Evolutionary conservation across 148 eudicot genomes (phyloP).

Genomic region (Polygonum aviculare): DNA sequence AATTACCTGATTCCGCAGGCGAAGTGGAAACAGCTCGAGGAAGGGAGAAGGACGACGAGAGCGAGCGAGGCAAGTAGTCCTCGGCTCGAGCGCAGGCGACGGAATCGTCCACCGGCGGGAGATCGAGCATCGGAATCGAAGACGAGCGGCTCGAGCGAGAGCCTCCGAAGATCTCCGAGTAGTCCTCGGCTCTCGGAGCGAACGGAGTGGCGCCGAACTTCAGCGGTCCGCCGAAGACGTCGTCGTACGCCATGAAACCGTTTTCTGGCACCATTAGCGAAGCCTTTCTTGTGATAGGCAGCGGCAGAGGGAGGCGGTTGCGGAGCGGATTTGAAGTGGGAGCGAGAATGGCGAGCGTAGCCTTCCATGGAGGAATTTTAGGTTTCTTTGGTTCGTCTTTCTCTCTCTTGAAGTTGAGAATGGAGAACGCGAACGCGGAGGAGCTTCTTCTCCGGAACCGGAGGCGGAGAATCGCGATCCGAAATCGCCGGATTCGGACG

Average conservation of each 20-base stretch:
- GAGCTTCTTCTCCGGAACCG: no score
- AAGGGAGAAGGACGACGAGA: conserved; percentile 42
- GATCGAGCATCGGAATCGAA: conserved; percentile 79
- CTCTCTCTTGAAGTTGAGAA: no score
- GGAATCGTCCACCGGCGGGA: conserved; percentile 36
- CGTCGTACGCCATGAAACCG: conserved; percentile 60
- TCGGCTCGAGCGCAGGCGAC: no score
- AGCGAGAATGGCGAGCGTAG: conserved; percentile 27
- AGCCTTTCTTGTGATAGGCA: conserved; percentile 20
- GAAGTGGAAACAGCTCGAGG: conserved; percentile 55
- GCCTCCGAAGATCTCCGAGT: conserved; percentile 72
- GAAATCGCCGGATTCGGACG: no score
- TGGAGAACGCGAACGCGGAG: no score
- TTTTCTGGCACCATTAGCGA: conserved; percentile 24
- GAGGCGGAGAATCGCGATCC: no score
- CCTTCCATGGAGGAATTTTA: conserved; percentile 28
- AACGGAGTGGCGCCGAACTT: conserved; percentile 39
- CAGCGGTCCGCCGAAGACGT: conserved; percentile 67
- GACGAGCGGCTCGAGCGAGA: conserved; percentile 44
- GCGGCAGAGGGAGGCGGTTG: conserved; percentile 24
- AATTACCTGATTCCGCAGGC: conserved; percentile 32
- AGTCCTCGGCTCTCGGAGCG: conserved; percentile 75
- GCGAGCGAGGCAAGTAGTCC: conserved; percentile 21
- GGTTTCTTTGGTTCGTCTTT: conserved; percentile 5
- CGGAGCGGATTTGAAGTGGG: conserved; percentile 24